Evolutionary conservation across 2,329 filamentous ascomycete species (phyloP), one percentile per base, ranked within the genome.

Genomic region (Aspergillus felis): DNA sequence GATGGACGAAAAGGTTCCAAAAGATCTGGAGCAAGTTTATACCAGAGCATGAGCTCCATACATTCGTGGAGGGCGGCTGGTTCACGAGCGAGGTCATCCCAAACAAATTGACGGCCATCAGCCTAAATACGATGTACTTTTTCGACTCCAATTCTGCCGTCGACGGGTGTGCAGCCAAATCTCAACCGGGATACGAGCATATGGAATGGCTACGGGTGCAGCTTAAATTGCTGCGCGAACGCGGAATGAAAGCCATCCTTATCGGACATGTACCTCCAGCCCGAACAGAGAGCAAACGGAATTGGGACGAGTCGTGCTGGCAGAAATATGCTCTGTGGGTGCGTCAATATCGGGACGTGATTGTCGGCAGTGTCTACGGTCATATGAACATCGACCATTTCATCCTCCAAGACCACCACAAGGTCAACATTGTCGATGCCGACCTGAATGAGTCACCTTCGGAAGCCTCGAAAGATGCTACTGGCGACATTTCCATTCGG

Each of bases 331-430:
- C 91, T 0, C 78, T 97, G 3, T 97, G 92, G 91, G 78, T 93
- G 68, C 84, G 86, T 64, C 91, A 95, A 72, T 99, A 92, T 74
- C 89, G 94, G 35, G 94, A 99, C 72, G 88, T 99, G 41, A 82
- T 99, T 22, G 82, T 92, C 22, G 86, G 84, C 12, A 86, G 86
- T 27, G 70, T 96, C 5, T 99, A 89, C 69, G 94, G 93, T 1
- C 94, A 99, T 72, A 97, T 99, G 94, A 99, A 99, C 69, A 90
- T 97, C 63, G 94, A 99, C 67, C 94, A 99, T 73, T 99, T 99
- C 74, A 84, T 97, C 69, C 78, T 99, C 17, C 91, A 96, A 66
- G 93, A 97, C 71, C 90, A 87, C 57, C 81, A 89, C 44, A 84
- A 96, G 0, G 81, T 97, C 54, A 82, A 89, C 59, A 81, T 91